Evolutionary conservation across 192 early-diverging fungal genomes (phyloP).

Genomic region (Backusella parvicylindrica): DNA sequence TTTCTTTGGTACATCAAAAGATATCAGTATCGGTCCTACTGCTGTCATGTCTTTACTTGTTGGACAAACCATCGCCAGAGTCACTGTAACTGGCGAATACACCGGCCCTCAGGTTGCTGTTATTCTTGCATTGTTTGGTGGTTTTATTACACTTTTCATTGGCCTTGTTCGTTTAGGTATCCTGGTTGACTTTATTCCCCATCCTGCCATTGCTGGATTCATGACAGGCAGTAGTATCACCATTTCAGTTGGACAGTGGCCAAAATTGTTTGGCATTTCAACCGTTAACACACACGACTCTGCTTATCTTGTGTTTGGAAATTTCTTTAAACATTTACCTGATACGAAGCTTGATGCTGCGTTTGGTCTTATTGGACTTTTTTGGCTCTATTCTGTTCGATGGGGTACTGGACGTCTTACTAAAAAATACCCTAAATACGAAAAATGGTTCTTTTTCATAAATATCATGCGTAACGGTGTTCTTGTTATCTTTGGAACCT

Average conservation of each 20-base stretch:
- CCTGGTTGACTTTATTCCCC: conserved; percentile 86
- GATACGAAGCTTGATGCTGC: conserved; percentile 54
- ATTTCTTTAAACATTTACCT: conserved; percentile 47
- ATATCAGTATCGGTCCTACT: conserved; percentile 63
- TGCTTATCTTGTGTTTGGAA: conserved; percentile 72
- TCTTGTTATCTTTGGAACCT: conserved; percentile 69
- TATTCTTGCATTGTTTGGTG: conserved; percentile 69
- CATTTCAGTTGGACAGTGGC: conserved; percentile 72
- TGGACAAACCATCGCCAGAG: conserved; percentile 57
- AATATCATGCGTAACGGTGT: conserved; percentile 70
- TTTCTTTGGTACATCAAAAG: conserved; percentile 72
- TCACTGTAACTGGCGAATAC: conserved; percentile 54
- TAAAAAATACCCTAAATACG: conserved; percentile 44
- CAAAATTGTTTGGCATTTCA: conserved; percentile 72
- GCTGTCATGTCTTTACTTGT: conserved; percentile 77
- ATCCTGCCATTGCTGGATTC: conserved; percentile 82
- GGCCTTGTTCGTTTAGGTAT: conserved; percentile 84
- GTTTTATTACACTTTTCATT: conserved; percentile 63
- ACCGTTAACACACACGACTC: conserved; percentile 67
- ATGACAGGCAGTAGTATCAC: conserved; percentile 80
- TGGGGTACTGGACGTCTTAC: conserved; percentile 30
- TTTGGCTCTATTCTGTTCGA: conserved; percentile 40
- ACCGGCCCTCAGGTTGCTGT: conserved; percentile 67
- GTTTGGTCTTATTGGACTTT: conserved; percentile 52
- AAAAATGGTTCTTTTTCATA: conserved; percentile 56